These are phyloP conservation scores for Kitagawia praeruptora DNA, from an alignment of 129 eudicot species.

Conservation along the genomic window DNA sequence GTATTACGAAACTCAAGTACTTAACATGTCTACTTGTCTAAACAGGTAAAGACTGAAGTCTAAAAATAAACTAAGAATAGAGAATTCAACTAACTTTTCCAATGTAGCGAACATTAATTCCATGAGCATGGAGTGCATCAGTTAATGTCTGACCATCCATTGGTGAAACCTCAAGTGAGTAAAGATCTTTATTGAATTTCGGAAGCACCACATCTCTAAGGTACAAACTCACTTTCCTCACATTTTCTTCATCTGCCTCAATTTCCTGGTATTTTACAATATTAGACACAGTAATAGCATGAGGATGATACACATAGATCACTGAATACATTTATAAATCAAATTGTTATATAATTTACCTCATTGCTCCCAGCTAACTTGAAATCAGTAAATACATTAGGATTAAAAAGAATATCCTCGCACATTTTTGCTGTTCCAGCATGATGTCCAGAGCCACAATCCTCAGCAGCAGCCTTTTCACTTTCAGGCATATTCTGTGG, in stretches of 20 bases:
- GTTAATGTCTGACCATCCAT: conserved; percentile 99
- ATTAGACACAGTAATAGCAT: neutral
- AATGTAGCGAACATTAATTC: conserved; percentile 86
- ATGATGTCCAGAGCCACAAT: conserved; percentile 28
- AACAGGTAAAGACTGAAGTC: neutral
- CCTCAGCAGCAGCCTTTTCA: conserved; percentile 23
- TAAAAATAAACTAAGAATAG: neutral
- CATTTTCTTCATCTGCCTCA: conserved; percentile 87
- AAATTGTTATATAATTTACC: conserved; percentile 25
- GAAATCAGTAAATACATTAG: conserved; percentile 92
- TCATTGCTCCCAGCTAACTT: conserved; percentile 75
- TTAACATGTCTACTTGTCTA: neutral
- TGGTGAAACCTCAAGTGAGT: conserved; percentile 96
- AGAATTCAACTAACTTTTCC: conserved; percentile 59
- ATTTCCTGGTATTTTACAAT: conserved; percentile 54
- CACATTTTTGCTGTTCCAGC: conserved; percentile 26
- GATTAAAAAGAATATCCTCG: conserved; percentile 63
- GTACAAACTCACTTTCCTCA: conserved; percentile 69
- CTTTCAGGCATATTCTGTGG: conserved; percentile 31
- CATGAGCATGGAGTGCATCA: conserved; percentile 98
- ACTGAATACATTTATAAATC: neutral
- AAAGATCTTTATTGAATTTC: conserved; percentile 77
- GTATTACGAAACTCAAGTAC: neutral
- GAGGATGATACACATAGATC: conserved; percentile 1
- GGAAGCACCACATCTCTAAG: conserved; percentile 63